Percentiles rank a stretch among this genome's conserved stretches.
Conservation (phyloP, 495 filamentous ascomycete species). For the Tirmania nivea region DNA sequence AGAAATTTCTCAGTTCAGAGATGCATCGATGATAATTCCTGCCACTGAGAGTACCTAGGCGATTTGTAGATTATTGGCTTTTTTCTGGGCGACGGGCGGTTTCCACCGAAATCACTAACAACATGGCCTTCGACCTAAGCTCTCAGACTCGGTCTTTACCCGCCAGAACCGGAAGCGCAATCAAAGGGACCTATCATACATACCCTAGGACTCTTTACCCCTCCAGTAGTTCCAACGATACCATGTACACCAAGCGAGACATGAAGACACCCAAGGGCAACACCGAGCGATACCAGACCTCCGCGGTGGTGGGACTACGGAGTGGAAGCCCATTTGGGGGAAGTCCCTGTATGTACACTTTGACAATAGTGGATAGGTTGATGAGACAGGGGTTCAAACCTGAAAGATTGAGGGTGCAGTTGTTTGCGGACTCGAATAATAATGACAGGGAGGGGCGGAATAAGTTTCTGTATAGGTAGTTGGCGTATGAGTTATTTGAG, state of each 20-base stretch:
- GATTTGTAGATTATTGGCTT: no score
- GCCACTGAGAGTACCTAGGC: no score
- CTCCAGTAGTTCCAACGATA: no score
- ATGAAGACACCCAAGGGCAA: conserved; percentile 36
- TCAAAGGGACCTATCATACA: no score
- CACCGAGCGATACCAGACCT: conserved; percentile 25
- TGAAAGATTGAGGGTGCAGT: conserved; percentile 30
- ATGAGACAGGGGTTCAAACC: conserved; percentile 28
- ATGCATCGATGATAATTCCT: no score
- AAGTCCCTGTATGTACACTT: conserved; percentile 37
- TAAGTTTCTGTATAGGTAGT: conserved; percentile 29
- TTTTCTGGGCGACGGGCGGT: no score
- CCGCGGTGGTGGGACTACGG: conserved; percentile 24
- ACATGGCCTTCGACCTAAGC: no score
- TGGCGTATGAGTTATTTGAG: conserved; percentile 27
- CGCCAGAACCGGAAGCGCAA: no score
- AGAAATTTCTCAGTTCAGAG: no score
- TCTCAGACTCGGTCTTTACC: no score
- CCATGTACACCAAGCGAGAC: conserved; percentile 41
- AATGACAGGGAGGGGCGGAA: conserved; percentile 27
- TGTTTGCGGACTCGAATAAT: conserved; percentile 35
- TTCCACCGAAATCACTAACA: no score
- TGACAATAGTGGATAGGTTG: conserved; percentile 32
- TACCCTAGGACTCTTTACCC: no score
- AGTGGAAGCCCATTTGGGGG: conserved; percentile 32